Evolutionary conservation across 805 yeast species (phyloP).

Genomic region (Candida palmyrensis): DNA sequence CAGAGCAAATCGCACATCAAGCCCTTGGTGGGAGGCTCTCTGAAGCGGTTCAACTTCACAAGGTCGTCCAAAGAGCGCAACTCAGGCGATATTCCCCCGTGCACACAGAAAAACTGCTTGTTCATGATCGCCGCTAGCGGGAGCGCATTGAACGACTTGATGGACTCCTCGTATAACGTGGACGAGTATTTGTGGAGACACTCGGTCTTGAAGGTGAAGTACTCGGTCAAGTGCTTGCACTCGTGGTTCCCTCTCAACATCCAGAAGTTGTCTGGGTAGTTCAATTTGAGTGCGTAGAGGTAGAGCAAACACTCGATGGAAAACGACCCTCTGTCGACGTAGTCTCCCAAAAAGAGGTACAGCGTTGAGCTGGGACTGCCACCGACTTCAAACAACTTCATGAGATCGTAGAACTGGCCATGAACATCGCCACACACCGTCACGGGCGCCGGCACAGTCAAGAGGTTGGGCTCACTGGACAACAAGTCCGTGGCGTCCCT

Average conservation of each 20-base stretch:
- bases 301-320: conserved; percentile 78
- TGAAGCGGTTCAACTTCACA: conserved; percentile 66
- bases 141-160: conserved; percentile 75
- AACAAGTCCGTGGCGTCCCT: conserved; percentile 59
- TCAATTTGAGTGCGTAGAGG: conserved; percentile 73
- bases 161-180: conserved; percentile 63
- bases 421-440: conserved; percentile 98
- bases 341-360: conserved; percentile 86
- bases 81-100: conserved; percentile 93
- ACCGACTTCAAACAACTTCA: conserved; percentile 89
- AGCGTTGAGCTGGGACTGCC: conserved; percentile 78
- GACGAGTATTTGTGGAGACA: conserved; percentile 77
- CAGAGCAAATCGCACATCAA: conserved; percentile 91
- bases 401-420: conserved; percentile 87
- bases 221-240: conserved; percentile 86
- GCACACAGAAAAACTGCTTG: conserved; percentile 91
- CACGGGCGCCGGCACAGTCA: conserved; percentile 84
- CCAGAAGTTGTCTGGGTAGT: conserved; percentile 69
- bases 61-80: conserved; percentile 66
- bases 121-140: conserved; percentile 94
- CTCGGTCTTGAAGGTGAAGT: conserved; percentile 88
- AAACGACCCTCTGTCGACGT: conserved; percentile 91
- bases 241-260: conserved; percentile 93
- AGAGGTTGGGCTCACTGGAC: conserved; percentile 68
- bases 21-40: conserved; percentile 92